Base-by-base conservation (phyloP, 2,329 filamentous ascomycete genomes). In the Hirsutella minnesotensis region DNA sequence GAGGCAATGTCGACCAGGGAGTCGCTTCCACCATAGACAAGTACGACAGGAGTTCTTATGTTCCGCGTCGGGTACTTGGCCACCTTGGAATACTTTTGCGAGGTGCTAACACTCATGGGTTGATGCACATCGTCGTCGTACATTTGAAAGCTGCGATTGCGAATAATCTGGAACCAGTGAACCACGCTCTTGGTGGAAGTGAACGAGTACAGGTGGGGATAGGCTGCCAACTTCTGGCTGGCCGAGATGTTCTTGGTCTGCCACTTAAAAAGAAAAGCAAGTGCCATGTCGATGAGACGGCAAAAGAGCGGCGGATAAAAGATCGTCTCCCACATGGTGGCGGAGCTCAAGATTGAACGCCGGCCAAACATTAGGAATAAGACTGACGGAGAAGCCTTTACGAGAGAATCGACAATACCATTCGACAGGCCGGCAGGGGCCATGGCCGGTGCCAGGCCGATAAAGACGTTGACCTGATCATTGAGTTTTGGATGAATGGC, bases 121-220 rank as follows among this genome's bases (percentile, higher is more conserved):
- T 82, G 81, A 44, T 88, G 84, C 1, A 92, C 76, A 54, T 96
- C 90, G 58, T 98, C 92, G 58, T 98, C 92, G 61, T 89, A 96
- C 86, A 98, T 95, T 62, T 98, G 92, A 62, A 98, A 96, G 21
- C 80, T 88, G 54, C 87, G 86, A 55, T 90, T 95, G 50, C 92
- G 83, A 54, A 98, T 98, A 58, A 98, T 95, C 59, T 98, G 92
- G 61, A 98, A 98, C 92, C 92, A 98, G 59, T 98, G 92, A 0
- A 98, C 92, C 9, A 98, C 88, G 18, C 83, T 89, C 65, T 98
- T 98, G 44, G 88, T 95, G 59, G 86, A 94, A 0, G 90, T 95
- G 60, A 90, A 96, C 0, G 89, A 95, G 67, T 95, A 98, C 0
- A 98, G 68, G 65, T 98, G 92, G 9, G 90, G 83, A 59, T 98